A percentile compares a stretch with the other conserved stretches of the same genome.
Conservation (phyloP, 768 basidiomycete species). For the Lactarius psammicola region DNA sequence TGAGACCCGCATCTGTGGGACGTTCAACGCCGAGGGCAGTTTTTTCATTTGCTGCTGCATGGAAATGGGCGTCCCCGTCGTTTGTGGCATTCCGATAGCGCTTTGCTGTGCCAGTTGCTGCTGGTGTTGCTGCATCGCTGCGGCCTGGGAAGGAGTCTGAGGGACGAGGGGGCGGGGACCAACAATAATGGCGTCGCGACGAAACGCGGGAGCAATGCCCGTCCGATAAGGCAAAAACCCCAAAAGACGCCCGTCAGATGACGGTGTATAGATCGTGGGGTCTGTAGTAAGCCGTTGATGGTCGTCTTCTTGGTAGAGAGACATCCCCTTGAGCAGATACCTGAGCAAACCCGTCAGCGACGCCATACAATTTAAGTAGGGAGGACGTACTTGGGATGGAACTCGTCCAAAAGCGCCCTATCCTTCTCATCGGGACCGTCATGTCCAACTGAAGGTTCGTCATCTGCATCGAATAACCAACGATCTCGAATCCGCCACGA, state of each 20-base stretch:
- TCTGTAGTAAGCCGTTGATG: slow-evolving; percentile 26
- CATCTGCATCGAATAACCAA: slow-evolving; percentile 71
- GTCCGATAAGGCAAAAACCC: slow-evolving; percentile 23
- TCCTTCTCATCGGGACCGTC: slow-evolving; percentile 67
- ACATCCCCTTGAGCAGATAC: slow-evolving; percentile 42
- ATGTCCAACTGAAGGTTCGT: slow-evolving; percentile 52
- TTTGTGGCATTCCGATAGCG: slow-evolving; percentile 26
- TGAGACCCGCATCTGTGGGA: slow-evolving; percentile 61
- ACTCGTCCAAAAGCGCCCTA: slow-evolving; percentile 70
- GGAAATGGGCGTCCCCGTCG: slow-evolving; percentile 54
- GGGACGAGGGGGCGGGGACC: slow-evolving; percentile 24
- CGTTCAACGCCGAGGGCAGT: slow-evolving; percentile 50
- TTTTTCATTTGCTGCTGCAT: slow-evolving; percentile 61
- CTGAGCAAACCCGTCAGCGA: slow-evolving; percentile 35
- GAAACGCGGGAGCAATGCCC: slow-evolving; percentile 24
- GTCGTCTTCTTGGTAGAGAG: slow-evolving; percentile 28
- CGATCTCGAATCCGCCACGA: slow-evolving; percentile 49
- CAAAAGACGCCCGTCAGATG: slow-evolving; percentile 24
- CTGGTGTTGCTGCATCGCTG: slow-evolving; percentile 21
- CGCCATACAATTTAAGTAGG: neutral
- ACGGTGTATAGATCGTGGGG: slow-evolving; percentile 24
- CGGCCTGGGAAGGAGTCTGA: slow-evolving; percentile 24
- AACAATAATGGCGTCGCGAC: slow-evolving; percentile 26
- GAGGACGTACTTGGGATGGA: slow-evolving; percentile 46
- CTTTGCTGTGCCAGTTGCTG: slow-evolving; percentile 24